phyloP scores from a whole-genome alignment of 257 asterid genomes.

The Lycium barbarum region DNA sequence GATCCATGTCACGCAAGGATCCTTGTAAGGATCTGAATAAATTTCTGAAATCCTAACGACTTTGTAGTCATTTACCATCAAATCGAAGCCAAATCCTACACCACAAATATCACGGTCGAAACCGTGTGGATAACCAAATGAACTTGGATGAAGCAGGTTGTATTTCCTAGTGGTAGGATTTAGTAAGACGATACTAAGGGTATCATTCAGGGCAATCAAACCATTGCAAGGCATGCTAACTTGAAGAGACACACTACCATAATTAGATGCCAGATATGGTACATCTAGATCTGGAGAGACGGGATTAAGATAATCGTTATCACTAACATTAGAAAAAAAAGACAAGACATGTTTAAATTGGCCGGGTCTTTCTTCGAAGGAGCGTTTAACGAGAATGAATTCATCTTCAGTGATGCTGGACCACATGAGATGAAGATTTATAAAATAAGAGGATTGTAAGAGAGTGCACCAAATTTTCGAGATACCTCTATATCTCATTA shows the following conservation, averaged over 20 bases:
- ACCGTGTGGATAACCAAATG: background rate
- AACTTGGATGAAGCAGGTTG: background rate
- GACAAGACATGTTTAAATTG: too few species aligned
- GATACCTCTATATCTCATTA: constrained; percentile 2
- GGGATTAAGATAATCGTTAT: background rate
- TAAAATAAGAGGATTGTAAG: too few species aligned
- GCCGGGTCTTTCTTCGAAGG: too few species aligned
- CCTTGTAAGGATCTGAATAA: too few species aligned
- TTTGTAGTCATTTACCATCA: too few species aligned
- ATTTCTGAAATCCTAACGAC: background rate
- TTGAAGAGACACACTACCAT: background rate
- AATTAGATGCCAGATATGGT: background rate
- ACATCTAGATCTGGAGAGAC: background rate
- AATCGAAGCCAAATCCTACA: too few species aligned
- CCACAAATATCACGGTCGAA: background rate
- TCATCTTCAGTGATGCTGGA: too few species aligned
- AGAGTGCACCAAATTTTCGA: background rate
- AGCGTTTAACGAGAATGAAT: too few species aligned
- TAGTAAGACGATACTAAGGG: background rate
- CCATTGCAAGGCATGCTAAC: too few species aligned
- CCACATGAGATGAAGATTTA: background rate
- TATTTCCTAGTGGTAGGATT: constrained; percentile 27
- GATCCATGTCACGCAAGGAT: background rate
- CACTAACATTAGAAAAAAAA: too few species aligned
- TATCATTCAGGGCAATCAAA: constrained; percentile 17